Evolutionary conservation across 2,329 filamentous ascomycete genomes (phyloP), one percentile per base, ranked within the genome.

Genomic region (Hymenoscyphus albidus): DNA sequence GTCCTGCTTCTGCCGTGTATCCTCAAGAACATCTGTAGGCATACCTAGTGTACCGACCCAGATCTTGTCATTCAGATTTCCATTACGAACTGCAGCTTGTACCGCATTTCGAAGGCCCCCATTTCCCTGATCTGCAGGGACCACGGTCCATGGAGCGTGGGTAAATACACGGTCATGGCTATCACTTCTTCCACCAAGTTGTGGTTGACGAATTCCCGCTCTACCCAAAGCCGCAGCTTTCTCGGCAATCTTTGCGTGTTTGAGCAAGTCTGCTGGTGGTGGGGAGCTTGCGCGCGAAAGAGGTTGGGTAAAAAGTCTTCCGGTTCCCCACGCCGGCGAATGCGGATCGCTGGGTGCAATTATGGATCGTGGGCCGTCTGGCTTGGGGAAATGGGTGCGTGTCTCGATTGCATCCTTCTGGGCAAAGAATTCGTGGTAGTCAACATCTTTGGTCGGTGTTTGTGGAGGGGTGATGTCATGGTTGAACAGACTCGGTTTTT

Each of bases 41-140:
- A 97, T 97, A 22, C 94, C 95, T 55, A 98, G 79, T 0, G 93
- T 96, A 62, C 94, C 94, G 4, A 98, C 90, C 88, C 91, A 96
- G n/a, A 88, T 89, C 74, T 92, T 89, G 63, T 96, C 90, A 22
- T 84, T 82, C 10, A 92, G 79, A 67, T 85, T 83, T 22, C 88
- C 89, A 62, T 88, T 85, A 58, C 91, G 85, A 16, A 85, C 82
- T 1, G 91, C 90, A 16, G 92, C 92, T 67, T 91, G 87, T 40
- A 95, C 88, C 3, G 94, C 94, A 75, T 97, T 97, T 72, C 91
- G 88, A 59, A 98, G 83, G 22, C 94, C 95, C 27, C 93, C 93
- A 74, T 98, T 98, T 64, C 94, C 94, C 78, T 96, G 92, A 63
- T 96, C 89, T 0, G 93, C 91, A 63, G 89, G 88, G 66, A 93